A percentile compares a stretch with the other conserved stretches of the same genome.
Conservation (phyloP, 2,329 filamentous ascomycete genomes). For the Monosporascus sp. region DNA sequence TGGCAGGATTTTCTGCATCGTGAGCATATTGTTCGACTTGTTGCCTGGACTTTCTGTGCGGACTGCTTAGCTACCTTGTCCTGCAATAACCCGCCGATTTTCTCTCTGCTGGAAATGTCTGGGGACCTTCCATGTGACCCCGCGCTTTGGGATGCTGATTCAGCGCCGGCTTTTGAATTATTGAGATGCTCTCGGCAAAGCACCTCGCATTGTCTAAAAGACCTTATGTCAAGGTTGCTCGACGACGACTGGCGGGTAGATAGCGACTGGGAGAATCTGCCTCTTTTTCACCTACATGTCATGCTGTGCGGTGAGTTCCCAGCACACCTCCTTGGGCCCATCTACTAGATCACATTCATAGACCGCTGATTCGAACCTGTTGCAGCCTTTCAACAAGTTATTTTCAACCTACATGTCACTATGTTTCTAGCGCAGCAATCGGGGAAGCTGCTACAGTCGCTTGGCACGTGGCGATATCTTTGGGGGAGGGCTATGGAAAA, state of each 20-base stretch:
- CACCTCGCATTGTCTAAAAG: not conserved
- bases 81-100: slow-evolving; percentile 3
- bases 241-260: not conserved
- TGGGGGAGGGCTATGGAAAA: not conserved
- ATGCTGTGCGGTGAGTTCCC: not conserved
- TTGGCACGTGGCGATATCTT: not conserved
- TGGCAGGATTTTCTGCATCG: slow-evolving; percentile 2
- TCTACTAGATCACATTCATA: not conserved
- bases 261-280: not conserved
- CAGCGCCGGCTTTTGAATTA: not conserved
- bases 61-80: slow-evolving; percentile 4
- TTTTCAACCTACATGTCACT: not conserved
- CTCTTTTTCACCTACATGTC: not conserved
- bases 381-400: not conserved
- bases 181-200: not conserved
- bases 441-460: not conserved
- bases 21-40: slow-evolving; percentile 3
- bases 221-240: not conserved
- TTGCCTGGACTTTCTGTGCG: slow-evolving; percentile 2
- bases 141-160: not conserved
- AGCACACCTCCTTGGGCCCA: not conserved
- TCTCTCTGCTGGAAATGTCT: slow-evolving; percentile 5
- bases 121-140: slow-evolving; percentile 6
- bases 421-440: not conserved
- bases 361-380: not conserved